These are phyloP conservation scores for Seiridium unicorne DNA, from an alignment of 2,329 filamentous ascomycete species.

Conservation along the genomic window DNA sequence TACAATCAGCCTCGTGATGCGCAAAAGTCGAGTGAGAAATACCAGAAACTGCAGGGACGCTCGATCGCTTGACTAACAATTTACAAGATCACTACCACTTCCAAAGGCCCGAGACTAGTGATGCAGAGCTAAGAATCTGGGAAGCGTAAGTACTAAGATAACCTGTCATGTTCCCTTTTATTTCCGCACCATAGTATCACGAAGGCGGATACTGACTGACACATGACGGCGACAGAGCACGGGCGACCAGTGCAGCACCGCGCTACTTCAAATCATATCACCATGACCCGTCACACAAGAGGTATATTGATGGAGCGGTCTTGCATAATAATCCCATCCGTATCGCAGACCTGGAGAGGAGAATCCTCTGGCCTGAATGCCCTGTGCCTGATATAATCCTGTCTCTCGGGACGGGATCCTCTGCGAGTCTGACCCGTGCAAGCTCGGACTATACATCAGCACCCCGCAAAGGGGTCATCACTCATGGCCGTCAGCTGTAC, in stretches of 20 bases:
- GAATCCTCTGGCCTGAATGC: conserved; percentile 2
- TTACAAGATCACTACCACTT: conserved; percentile 32
- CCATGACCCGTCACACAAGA: conserved; percentile 42
- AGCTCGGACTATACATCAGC: conserved; percentile 33
- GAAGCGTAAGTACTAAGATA: conserved; percentile 35
- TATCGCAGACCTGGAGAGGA: conserved; percentile 39
- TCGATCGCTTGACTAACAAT: conserved; percentile 15
- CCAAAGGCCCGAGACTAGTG: conserved; percentile 33
- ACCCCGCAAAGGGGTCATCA: conserved; percentile 11
- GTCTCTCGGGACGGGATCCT: neutral
- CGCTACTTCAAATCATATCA: conserved; percentile 49
- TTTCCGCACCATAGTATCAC: too few relatives aligned
- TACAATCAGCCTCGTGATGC: conserved; percentile 33
- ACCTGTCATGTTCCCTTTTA: too few relatives aligned
- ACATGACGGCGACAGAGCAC: conserved; percentile 35
- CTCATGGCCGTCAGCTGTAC: conserved; percentile 24
- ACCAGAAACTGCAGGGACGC: neutral
- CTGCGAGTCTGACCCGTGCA: neutral
- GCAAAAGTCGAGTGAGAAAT: conserved; percentile 9
- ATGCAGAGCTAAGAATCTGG: conserved; percentile 44
- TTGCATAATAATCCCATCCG: conserved; percentile 49
- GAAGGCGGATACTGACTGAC: too few relatives aligned
- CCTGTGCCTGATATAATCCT: neutral
- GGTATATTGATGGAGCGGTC: conserved; percentile 48
- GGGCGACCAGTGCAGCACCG: conserved; percentile 49